Base-by-base conservation (phyloP, 1,284 basidiomycete genomes). In the Mycena citricolor region DNA sequence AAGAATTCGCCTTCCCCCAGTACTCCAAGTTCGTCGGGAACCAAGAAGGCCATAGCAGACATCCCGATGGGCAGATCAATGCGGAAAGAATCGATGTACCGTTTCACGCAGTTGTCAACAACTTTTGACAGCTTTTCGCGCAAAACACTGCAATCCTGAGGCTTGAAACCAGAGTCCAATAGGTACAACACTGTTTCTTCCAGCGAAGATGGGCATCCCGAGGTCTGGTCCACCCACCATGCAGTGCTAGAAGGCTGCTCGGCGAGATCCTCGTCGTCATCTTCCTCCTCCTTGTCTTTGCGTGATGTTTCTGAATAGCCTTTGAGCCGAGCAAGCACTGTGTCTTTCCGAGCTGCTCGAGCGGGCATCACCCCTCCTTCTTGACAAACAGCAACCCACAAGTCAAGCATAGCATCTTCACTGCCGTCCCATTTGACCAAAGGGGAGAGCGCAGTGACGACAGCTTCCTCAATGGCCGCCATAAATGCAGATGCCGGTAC, bases 221-320 rank as follows among this genome's bases (percentile, higher is more conserved):
- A 73, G 42, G 73, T 61, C 31, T 70, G 64, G 47, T 79, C 75
- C 14, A 61, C 60, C 73, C 75, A 78, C 74, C 75, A 77, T 2
- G 75, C 71, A 10, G 64, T 67, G 54, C 25, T 53, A 41, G 7
- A 52, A 35, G 23, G 52, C 47, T 49, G 30, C 23, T 52, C 62
- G 4, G 73, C 70, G 12, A 66, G 65, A 8, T 61, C 47, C 51
- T 73, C 57, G 33, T 76, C 62, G 41, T 76, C 59, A 44, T 78
- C 67, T 5, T 61, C 42, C 11, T 68, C 63, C 11, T 57, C 56
- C 4, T 61, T 63, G 22, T 61, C 57, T 19, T 59, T 57, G n/a
- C n/a, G n/a, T n/a, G n/a, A n/a, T n/a, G n/a, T n/a, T 24, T 68
- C 64, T 3, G 61, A 60, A 43, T 65, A 67, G 2, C 76, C 75